Evolutionary conservation across 352 stramenopile genomes (phyloP), one percentile per base, ranked within the genome.

Genomic region (Globisporangium barbulae): DNA sequence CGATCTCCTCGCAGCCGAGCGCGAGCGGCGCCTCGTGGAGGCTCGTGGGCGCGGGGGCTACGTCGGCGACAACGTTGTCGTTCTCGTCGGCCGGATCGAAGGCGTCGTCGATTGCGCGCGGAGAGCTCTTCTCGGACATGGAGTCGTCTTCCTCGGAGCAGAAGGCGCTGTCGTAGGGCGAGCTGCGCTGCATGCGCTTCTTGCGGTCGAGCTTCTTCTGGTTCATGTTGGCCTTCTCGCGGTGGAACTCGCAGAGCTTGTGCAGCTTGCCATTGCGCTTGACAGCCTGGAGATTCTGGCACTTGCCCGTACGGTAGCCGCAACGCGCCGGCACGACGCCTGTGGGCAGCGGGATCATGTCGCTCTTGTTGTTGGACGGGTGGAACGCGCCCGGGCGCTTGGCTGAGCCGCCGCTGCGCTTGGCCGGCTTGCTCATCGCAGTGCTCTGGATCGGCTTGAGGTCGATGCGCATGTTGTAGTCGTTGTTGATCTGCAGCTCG

Each of bases 201-300:
- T 93, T 93, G 64, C 82, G 82, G 68, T 93, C 85, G 56, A 93
- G 73, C 65, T 93, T 93, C 73, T 91, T 91, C 65, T 93, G 85
- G 72, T 91, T 93, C 59, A 87, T 71, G 72, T 93, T 93, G 63
- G 82, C 82, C 61, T 89, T 88, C 65, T 90, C 82, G 68, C 85
- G 82, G 62, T 93, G 85, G 70, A 90, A 91, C 62, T 93, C 85
- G 74, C 85, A 93, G 41, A 93, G 69, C 62, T 93, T 93, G 81
- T 93, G 85, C 54, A 90, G 72, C 72, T 85, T 90, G 61, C 85
- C 85, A 54, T 93, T 91, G 74, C 82, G 82, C 70, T 93, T 93
- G 42, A 90, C 69, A 4, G 84, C 79, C 65, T 90, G 84, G 53
- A 91, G 68, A 68, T 93, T 90, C 67, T 74, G 76, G 72, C 84